Evolutionary conservation across 78 protist species (phyloP), one percentile per base, ranked within the genome.

Genomic region (Dictyostelium intermedium): DNA sequence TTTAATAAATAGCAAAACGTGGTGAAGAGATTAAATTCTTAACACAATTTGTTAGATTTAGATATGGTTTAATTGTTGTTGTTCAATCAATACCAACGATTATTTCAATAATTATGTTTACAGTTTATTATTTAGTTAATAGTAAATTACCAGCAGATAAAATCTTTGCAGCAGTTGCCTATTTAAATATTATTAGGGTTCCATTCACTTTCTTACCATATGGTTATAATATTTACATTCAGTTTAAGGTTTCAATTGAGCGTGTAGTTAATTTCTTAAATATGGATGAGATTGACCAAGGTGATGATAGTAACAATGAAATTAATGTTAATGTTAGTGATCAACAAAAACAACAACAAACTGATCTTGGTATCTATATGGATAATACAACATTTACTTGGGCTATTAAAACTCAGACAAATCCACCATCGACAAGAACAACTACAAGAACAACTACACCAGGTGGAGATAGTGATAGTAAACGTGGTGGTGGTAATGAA

Each of bases 191-290:
- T 60, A 84, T 98, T 39, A 92, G 95, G n/a, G 83, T 95, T 27
- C 99, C 99, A 16, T 39, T 98, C 37, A 13, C 69, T 25, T 83
- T 95, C 95, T 80, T 97, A 8, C 98, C 98, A 32, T 14, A 69
- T 20, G 47, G 86, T 32, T 27, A 96, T 60, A 79, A 56, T 35
- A 2, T 80, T 16, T 3, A 47, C 8, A 93, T 91, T 43, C 95
- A 96, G 16, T 92, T 96, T 1, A 43, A n/a, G n/a, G 96, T 98
- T 32, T 66, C 98, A 13, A 27, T 87, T 61, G 43, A 72, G 10
- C 91, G 98, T 34, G 76, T 98, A 9, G 32, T 32, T 11, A 53
- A 2, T 37, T 97, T 93, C 72, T 41, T 97, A 16, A 32, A 70
- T 27, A 16, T 84, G 50, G 47, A 27, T 8, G 91, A 84, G 23